Conservation (phyloP, 352 stramenopile genomes). For the Phytophthora macrochlamydospora region DNA sequence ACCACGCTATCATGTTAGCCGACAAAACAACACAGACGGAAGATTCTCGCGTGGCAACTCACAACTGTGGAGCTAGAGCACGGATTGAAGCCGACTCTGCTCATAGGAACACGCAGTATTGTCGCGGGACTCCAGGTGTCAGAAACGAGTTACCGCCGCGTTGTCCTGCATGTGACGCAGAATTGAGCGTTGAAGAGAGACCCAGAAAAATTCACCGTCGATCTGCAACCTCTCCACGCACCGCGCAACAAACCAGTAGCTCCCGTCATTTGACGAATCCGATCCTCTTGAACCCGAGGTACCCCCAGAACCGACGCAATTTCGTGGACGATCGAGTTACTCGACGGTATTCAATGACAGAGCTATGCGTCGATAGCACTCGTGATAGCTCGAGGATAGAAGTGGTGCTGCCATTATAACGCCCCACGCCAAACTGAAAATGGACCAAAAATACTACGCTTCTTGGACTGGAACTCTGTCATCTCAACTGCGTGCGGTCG, state of each 20-base stretch:
- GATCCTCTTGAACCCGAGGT: constrained; percentile 54
- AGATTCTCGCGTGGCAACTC: constrained; percentile 8
- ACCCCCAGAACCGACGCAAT: constrained; percentile 49
- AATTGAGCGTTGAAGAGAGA: constrained; percentile 12
- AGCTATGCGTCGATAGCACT: constrained; percentile 37
- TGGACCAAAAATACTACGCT: constrained; percentile 21
- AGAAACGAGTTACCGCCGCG: neutral
- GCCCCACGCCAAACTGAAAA: neutral
- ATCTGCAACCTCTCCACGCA: constrained; percentile 1
- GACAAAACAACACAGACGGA: constrained; percentile 50
- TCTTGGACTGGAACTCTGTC: neutral
- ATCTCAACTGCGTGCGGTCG: neutral
- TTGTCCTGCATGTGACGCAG: constrained; percentile 12
- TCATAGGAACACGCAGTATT: neutral
- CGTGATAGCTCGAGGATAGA: neutral
- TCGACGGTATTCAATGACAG: constrained; percentile 36
- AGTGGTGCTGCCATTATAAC: neutral
- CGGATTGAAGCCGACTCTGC: neutral
- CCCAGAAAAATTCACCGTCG: constrained; percentile 19
- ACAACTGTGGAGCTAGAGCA: neutral
- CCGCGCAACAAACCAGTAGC: constrained; percentile 5
- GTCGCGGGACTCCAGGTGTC: constrained; percentile 1
- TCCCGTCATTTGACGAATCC: constrained; percentile 38
- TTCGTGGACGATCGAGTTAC: constrained; percentile 50
- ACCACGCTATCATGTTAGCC: constrained; percentile 25